Base-by-base conservation (phyloP, 2,329 filamentous ascomycete species). In the Westerdykella ornata region DNA sequence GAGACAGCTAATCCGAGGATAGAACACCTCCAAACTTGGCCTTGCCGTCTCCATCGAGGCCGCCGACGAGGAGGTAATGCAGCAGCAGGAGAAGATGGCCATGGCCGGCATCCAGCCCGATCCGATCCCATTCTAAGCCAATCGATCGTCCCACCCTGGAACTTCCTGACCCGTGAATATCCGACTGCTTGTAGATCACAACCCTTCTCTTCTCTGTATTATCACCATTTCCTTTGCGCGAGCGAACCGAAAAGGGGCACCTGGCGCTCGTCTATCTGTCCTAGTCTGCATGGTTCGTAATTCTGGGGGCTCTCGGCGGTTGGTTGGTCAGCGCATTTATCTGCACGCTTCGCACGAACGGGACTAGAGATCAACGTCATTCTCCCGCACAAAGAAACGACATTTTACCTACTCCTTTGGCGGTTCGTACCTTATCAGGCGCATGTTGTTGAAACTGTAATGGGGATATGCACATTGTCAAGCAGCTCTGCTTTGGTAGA, bases 1-100 rank as follows among this genome's bases (percentile, higher is more conserved):
- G 12, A 15, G n/a, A 33, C 28, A 15, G 29, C 62, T 66, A 55
- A 68, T 52, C 22, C 18, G 30, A 12, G 12, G 12, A 18, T 51
- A 98, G 92, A 88, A 92, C 82, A 79, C 85, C 72, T 87, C 90
- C 56, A 97, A 97, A 77, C 80, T 97, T 57, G 92, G 92, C 55
- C 78, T 98, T 51, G 88, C 88, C 47, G 87, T 98, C 57, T 94
- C 89, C 34, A 68, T 68, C 54, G 66, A 68, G 51, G 62, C 63
- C 31, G 62, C 63, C 26, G 62, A 65, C 46, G 59, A 65, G 50
- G 66, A 66, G 39, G 61, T 67, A 39, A 67, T 68, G 62, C 61
- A 64, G 50, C 61, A 66, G 45, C 62, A 66, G 57, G 63, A 68
- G 48, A 48, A 51, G 41, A 33, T 33, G 30, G 45, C 49, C 16